A percentile compares a stretch with the other conserved stretches of the same genome.
Evolutionary conservation across 1,139 yeast species (phyloP).

Genomic region (Pichia kudriavzevii): DNA sequence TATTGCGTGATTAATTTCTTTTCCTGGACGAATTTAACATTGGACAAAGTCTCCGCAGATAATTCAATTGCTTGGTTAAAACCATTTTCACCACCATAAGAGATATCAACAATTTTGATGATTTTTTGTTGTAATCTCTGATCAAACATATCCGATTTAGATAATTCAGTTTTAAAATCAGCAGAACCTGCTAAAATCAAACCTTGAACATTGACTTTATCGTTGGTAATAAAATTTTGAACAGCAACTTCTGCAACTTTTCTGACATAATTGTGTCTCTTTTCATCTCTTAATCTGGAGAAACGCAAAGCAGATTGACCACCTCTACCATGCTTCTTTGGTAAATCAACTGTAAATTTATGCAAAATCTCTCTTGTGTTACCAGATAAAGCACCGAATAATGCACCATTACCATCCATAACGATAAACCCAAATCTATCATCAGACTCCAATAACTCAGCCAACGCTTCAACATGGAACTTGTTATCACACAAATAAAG

Average conservation of each 20-base stretch:
- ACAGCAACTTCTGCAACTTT: slow-evolving; percentile 98
- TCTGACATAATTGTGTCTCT: slow-evolving; percentile 96
- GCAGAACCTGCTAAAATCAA: slow-evolving; percentile 97
- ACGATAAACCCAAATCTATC: slow-evolving; percentile 94
- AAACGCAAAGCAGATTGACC: slow-evolving; percentile 99
- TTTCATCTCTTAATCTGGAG: slow-evolving; percentile 97
- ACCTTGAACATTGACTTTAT: slow-evolving; percentile 90
- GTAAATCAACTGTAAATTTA: slow-evolving; percentile 93
- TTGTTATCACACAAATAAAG: slow-evolving; percentile 94
- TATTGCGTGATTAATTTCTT: slow-evolving; percentile 87
- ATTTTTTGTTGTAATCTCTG: slow-evolving; percentile 80
- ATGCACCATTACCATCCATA: slow-evolving; percentile 98
- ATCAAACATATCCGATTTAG: slow-evolving; percentile 90
- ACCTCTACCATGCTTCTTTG: slow-evolving; percentile 99
- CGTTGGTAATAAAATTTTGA: slow-evolving; percentile 87
- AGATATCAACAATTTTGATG: slow-evolving; percentile 88
- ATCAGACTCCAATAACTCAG: slow-evolving; percentile 89
- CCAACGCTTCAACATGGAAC: slow-evolving; percentile 93
- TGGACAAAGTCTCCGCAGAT: slow-evolving; percentile 92
- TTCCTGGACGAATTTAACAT: slow-evolving; percentile 96
- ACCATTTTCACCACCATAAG: slow-evolving; percentile 98
- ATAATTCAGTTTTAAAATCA: slow-evolving; percentile 91
- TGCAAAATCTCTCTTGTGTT: slow-evolving; percentile 94
- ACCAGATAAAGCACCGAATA: slow-evolving; percentile 94
- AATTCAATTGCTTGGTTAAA: slow-evolving; percentile 97